Evolutionary conservation across 768 basidiomycete genomes (phyloP), one percentile per base, ranked within the genome.

Genomic region (Naematelia encephala): DNA sequence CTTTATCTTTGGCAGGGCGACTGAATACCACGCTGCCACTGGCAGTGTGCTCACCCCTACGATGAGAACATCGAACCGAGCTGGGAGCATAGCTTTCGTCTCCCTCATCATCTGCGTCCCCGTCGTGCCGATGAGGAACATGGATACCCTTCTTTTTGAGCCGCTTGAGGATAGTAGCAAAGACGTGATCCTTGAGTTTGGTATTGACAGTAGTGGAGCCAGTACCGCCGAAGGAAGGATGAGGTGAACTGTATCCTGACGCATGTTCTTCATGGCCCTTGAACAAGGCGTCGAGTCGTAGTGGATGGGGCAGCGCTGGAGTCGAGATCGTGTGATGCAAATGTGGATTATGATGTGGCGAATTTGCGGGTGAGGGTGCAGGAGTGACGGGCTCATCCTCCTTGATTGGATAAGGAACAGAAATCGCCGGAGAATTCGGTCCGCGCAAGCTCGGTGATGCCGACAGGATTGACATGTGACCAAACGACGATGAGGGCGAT

Each of bases 121-220:
- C 60, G 13, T 43, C 60, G 27, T 67, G 61, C 19, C 64, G 49
- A 43, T 63, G 59, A 11, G 39, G 50, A 11, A 46, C 49, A 47
- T 62, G 65, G 25, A 66, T 22, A 0, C 68, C 62, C 22, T 66
- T 66, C 60, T 66, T 74, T n/a, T 64, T 63, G 47, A 77, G 62
- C 39, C 62, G 82, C 49, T 86, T 85, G 61, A 97, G 80, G 28
- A 98, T 85, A 16, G 89, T 88, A 60, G 85, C 88, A 73, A 99
- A 94, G 47, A 99, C 91, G 67, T 94, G 91, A 71, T 98, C 92
- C 78, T 92, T 93, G 58, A 99, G 80, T 74, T 85, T 89, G 39
- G 88, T 91, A 76, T 99, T 98, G 60, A 97, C 92, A 54, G 86
- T 83, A 4, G 96, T 98, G 13, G 89, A 90, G 1, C 94, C 94